Evolutionary conservation across 176 grass and related monocot species (phyloP).

Genomic region (Cenchrus purpureus): DNA sequence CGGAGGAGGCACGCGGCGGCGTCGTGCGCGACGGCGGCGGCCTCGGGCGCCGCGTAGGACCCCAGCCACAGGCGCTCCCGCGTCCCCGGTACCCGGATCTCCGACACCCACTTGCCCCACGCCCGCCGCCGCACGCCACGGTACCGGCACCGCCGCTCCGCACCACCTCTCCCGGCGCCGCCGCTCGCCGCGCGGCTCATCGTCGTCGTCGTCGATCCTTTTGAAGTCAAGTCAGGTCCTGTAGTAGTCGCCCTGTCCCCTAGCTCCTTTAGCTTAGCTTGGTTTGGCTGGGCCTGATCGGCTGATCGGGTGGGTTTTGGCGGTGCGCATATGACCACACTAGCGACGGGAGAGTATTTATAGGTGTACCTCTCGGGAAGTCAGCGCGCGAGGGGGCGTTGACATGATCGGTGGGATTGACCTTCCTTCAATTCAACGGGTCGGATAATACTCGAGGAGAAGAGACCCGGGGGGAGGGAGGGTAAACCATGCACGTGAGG

Average conservation of each 20-base stretch:
- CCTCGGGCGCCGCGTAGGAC: constrained; percentile 85
- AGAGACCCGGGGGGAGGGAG: background rate
- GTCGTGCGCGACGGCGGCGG: constrained; percentile 90
- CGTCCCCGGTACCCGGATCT: constrained; percentile 87
- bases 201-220: background rate
- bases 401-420: constrained; percentile 27
- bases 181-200: constrained; percentile 10
- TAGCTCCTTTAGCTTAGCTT: too few species aligned
- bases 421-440: background rate
- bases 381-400: constrained; percentile 43
- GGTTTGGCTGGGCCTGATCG: background rate
- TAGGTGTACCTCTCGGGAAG: constrained; percentile 17
- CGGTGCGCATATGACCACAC: background rate
- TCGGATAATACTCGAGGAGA: background rate
- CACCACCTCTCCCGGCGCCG: background rate
- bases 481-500: constrained; percentile 8
- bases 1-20: constrained; percentile 82
- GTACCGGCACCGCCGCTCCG: constrained; percentile 42
- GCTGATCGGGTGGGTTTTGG: background rate
- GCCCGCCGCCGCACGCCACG: constrained; percentile 71
- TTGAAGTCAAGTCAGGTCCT: too few species aligned
- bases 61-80: constrained; percentile 88
- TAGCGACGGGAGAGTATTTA: constrained; percentile 32
- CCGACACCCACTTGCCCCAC: constrained; percentile 99
- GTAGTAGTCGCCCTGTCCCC: too few species aligned